These are phyloP conservation scores for Suillus occidentalis DNA, from an alignment of 768 basidiomycete genomes.

Conservation along the genomic window DNA sequence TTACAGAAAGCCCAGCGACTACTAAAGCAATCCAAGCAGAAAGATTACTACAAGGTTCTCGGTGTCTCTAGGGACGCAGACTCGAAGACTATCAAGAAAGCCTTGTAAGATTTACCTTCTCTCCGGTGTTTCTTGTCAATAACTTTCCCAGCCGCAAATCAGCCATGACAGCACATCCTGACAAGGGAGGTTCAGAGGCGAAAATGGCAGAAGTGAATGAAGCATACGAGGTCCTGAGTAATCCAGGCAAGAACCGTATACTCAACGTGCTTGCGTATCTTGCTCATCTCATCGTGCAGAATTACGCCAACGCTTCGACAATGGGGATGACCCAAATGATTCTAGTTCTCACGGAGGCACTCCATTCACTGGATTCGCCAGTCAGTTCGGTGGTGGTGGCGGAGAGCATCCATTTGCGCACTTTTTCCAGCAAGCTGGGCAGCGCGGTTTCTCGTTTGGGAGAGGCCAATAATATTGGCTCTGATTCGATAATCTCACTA, in stretches of 20 bases:
- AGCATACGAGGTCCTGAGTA: conserved; percentile 90
- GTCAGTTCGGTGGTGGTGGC: conserved; percentile 34
- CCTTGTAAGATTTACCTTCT: conserved; percentile 57
- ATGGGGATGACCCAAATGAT: conserved; percentile 96
- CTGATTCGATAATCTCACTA: background rate
- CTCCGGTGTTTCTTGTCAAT: conserved; percentile 9
- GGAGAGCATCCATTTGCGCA: conserved; percentile 70
- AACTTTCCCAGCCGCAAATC: conserved; percentile 60
- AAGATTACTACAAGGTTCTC: conserved; percentile 97
- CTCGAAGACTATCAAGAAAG: conserved; percentile 88
- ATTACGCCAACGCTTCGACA: conserved; percentile 84
- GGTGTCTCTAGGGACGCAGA: conserved; percentile 90
- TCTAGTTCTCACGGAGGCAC: conserved; percentile 64
- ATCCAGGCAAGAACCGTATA: conserved; percentile 50
- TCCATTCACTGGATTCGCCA: conserved; percentile 43
- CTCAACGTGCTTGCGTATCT: background rate
- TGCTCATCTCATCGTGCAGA: conserved; percentile 41
- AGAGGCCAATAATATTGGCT: conserved; percentile 24
- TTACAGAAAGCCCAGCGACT: conserved; percentile 81
- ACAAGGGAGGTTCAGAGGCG: conserved; percentile 90
- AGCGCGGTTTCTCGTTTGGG: conserved; percentile 37
- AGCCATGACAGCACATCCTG: conserved; percentile 84
- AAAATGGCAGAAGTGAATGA: conserved; percentile 97
- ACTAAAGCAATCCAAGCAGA: conserved; percentile 85
- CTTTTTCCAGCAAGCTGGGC: conserved; percentile 73